These are phyloP conservation scores for Fusarium mexicanum DNA, from an alignment of 2,329 filamentous ascomycete genomes.

Conservation along the genomic window DNA sequence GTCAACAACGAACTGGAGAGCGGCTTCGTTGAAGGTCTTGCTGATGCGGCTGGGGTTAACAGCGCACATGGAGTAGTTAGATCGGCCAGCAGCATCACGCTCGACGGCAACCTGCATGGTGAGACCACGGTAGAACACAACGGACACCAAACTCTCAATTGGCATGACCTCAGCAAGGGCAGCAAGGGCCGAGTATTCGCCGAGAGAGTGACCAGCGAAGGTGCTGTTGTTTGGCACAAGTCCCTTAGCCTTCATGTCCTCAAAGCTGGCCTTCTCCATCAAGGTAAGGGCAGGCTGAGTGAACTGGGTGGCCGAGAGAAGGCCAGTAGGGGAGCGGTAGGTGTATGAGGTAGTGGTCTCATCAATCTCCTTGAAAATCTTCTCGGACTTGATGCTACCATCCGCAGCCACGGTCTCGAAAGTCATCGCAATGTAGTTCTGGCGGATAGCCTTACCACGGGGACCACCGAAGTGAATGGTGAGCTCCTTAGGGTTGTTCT, in stretches of 20 bases:
- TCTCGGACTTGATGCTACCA: conserved; percentile 95
- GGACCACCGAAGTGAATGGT: conserved; percentile 98
- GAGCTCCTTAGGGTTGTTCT: conserved; percentile 99
- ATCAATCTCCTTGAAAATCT: conserved; percentile 98
- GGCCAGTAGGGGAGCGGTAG: conserved; percentile 91
- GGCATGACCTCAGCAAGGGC: conserved; percentile 98
- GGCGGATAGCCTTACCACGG: conserved; percentile 94
- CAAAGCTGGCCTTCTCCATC: conserved; percentile 99
- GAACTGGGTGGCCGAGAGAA: conserved; percentile 97
- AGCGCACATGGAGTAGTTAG: conserved; percentile 99
- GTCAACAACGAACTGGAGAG: conserved; percentile 94
- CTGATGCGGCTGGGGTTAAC: conserved; percentile 98
- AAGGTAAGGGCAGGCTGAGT: conserved; percentile 96
- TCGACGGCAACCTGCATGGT: conserved; percentile 99
- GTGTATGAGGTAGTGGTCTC: conserved; percentile 96
- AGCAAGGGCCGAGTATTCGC: conserved; percentile 97
- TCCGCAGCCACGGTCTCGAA: conserved; percentile 97
- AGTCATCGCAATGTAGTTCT: conserved; percentile 99
- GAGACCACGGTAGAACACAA: conserved; percentile 98
- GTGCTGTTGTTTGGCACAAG: conserved; percentile 95
- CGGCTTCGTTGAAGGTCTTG: conserved; percentile 98
- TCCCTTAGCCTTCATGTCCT: conserved; percentile 98
- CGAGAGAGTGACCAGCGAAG: conserved; percentile 96
- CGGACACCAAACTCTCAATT: conserved; percentile 97
- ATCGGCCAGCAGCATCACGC: conserved; percentile 89